A percentile compares a stretch with the other conserved stretches of the same genome.
Conservation (phyloP, 495 filamentous ascomycete species). For the Podospora sp. region DNA sequence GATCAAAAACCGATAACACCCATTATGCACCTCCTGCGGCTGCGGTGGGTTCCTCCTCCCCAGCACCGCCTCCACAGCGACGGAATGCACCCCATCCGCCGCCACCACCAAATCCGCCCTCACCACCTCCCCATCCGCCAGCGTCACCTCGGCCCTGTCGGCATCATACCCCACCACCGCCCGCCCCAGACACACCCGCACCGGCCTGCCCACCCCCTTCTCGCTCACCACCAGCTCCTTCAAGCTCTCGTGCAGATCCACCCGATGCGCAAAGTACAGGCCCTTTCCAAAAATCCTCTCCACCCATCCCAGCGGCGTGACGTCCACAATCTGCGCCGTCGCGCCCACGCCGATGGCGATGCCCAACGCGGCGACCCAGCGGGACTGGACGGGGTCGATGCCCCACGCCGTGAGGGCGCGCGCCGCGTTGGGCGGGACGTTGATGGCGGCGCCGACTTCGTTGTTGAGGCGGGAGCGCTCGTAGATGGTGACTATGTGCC, state of each 20-base stretch:
- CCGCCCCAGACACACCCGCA: constrained; percentile 36
- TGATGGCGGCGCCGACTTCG: constrained; percentile 60
- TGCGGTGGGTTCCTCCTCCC: constrained; percentile 29
- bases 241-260: constrained; percentile 49
- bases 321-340: constrained; percentile 38
- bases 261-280: constrained; percentile 32
- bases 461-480: constrained; percentile 53
- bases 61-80: constrained; percentile 31
- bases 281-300: constrained; percentile 22
- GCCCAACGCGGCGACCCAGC: constrained; percentile 36
- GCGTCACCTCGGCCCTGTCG: constrained; percentile 42
- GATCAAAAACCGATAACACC: constrained; percentile 50
- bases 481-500: constrained; percentile 55
- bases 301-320: constrained; percentile 24
- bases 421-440: constrained; percentile 52
- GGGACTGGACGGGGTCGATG: constrained; percentile 39
- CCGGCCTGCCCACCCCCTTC: constrained; percentile 38
- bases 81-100: constrained; percentile 54
- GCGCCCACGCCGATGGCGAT: constrained; percentile 38
- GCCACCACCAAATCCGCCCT: constrained; percentile 51
- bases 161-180: constrained; percentile 39
- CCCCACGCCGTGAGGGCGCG: constrained; percentile 51
- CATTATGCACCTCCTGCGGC: constrained; percentile 39
- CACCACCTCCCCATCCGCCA: constrained; percentile 39
- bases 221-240: constrained; percentile 43